These are phyloP conservation scores for Dothiorella sarmentorum DNA, from an alignment of 2,329 filamentous ascomycete species.

Conservation along the genomic window DNA sequence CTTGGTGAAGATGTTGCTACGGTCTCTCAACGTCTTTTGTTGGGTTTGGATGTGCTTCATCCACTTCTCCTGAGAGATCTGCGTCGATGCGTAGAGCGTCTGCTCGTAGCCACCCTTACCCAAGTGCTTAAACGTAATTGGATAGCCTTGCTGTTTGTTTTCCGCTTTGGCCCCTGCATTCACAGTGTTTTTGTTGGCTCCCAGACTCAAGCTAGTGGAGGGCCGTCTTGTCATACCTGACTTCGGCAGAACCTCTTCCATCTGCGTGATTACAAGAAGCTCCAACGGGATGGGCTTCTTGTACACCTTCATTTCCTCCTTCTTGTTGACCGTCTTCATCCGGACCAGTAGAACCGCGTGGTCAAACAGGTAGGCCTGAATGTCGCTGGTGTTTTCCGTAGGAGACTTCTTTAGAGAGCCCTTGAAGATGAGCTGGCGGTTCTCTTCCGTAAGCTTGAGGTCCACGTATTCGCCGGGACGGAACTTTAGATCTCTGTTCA, in stretches of 20 bases:
- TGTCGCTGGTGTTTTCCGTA: slow-evolving; percentile 75
- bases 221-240: slow-evolving; percentile 78
- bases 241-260: slow-evolving; percentile 90
- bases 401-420: slow-evolving; percentile 89
- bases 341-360: slow-evolving; percentile 90
- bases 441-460: slow-evolving; percentile 88
- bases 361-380: slow-evolving; percentile 93
- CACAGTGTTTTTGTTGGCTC: slow-evolving; percentile 44
- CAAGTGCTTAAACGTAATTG: slow-evolving; percentile 93
- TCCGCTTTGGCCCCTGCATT: slow-evolving; percentile 37
- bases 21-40: slow-evolving; percentile 77
- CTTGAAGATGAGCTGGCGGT: slow-evolving; percentile 90
- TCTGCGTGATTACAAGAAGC: slow-evolving; percentile 87
- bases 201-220: slow-evolving; percentile 76
- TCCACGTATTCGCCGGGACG: slow-evolving; percentile 87
- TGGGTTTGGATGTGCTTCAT: slow-evolving; percentile 92
- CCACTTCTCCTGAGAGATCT: slow-evolving; percentile 89
- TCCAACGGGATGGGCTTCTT: slow-evolving; percentile 93
- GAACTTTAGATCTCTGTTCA: slow-evolving; percentile 91
- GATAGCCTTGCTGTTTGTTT: slow-evolving; percentile 72
- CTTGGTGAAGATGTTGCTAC: slow-evolving; percentile 68
- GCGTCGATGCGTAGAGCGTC: slow-evolving; percentile 81
- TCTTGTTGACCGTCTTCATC: slow-evolving; percentile 87
- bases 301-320: slow-evolving; percentile 92
- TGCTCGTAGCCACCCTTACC: slow-evolving; percentile 94